These are phyloP conservation scores for Fragosphaeria purpurea DNA, from an alignment of 2,329 filamentous ascomycete genomes.

Conservation along the genomic window DNA sequence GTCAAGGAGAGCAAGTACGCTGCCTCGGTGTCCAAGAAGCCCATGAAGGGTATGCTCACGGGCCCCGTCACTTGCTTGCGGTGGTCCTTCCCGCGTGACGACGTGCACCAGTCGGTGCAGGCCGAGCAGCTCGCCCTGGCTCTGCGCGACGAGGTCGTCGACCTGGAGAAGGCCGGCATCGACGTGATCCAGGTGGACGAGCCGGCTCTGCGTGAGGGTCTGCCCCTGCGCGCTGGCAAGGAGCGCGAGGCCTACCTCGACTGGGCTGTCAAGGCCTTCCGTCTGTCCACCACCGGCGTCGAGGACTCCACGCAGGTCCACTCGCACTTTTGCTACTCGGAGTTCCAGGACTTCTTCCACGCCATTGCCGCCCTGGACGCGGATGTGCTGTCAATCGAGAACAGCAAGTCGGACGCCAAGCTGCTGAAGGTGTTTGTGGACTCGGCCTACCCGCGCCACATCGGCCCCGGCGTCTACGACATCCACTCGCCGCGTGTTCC, in stretches of 20 bases:
- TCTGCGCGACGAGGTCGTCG: slow-evolving; percentile 94
- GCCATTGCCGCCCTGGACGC: slow-evolving; percentile 96
- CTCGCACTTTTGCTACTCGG: slow-evolving; percentile 99
- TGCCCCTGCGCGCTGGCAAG: slow-evolving; percentile 84
- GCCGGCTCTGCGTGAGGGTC: slow-evolving; percentile 97
- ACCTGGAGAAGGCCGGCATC: slow-evolving; percentile 93
- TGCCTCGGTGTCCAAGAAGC: slow-evolving; percentile 90
- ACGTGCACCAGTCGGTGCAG: slow-evolving; percentile 98
- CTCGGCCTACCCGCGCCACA: slow-evolving; percentile 94
- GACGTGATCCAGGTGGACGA: slow-evolving; percentile 99
- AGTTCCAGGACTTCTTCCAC: slow-evolving; percentile 99
- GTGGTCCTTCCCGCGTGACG: slow-evolving; percentile 99
- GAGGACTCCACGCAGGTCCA: slow-evolving; percentile 97
- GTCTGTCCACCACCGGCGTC: slow-evolving; percentile 85
- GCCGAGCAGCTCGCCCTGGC: slow-evolving; percentile 97
- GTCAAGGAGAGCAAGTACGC: slow-evolving; percentile 99
- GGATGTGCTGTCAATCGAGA: slow-evolving; percentile 98
- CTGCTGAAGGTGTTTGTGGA: slow-evolving; percentile 97
- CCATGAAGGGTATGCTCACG: slow-evolving; percentile 99
- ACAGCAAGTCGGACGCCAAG: slow-evolving; percentile 99
- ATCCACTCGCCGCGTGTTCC: slow-evolving; percentile 99
- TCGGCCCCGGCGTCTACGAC: slow-evolving; percentile 98
- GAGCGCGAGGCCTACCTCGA: slow-evolving; percentile 95
- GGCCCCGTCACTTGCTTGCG: slow-evolving; percentile 96
- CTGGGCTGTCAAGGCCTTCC: slow-evolving; percentile 98